phyloP scores from a whole-genome alignment of 257 asterid species.

The Euphrasia confusa region DNA sequence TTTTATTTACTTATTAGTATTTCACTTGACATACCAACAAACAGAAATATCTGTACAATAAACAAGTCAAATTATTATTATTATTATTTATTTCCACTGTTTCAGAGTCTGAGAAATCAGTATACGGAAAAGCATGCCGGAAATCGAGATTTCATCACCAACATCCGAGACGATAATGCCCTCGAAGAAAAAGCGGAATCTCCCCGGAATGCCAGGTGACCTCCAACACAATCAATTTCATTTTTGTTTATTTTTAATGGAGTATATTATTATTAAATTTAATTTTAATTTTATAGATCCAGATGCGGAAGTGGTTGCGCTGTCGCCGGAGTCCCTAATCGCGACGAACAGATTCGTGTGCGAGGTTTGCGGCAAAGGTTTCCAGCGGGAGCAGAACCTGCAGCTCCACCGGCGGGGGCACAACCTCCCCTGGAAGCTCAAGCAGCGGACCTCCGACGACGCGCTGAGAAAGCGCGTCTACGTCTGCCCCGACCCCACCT shows the following conservation, averaged over 20 bases:
- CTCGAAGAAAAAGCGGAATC: background rate
- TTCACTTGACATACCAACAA: no score
- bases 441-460: background rate
- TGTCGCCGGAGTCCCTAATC: background rate
- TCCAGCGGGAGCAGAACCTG: background rate
- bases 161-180: no score
- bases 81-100: no score
- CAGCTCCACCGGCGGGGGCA: slow-evolving; percentile 1
- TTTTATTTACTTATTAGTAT: no score
- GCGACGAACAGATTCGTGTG: background rate
- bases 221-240: background rate
- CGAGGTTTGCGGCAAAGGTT: background rate
- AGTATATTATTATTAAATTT: no score
- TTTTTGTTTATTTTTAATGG: no score
- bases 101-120: no score
- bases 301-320: background rate
- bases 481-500: background rate
- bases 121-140: no score
- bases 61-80: no score
- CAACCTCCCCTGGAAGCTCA: background rate
- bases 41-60: no score
- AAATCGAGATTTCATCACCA: no score
- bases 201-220: background rate
- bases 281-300: background rate
- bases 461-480: background rate